Base-by-base conservation (phyloP, 768 basidiomycete genomes). In the Kwoniella pini region DNA sequence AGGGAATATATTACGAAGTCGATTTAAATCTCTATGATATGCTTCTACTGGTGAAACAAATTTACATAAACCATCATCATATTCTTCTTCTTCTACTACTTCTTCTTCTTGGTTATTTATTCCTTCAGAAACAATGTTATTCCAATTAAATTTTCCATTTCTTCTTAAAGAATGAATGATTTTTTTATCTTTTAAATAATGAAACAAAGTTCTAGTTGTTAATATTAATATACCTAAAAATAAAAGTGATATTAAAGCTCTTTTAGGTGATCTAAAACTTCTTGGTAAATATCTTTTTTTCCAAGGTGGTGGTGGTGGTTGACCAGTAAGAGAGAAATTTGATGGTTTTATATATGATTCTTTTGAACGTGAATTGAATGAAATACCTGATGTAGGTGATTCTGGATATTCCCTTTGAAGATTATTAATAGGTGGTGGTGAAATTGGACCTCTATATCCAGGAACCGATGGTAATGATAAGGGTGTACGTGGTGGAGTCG, bases 11-110 rank as follows among this genome's bases (percentile, higher is more conserved):
- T 31, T 22, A 36, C 70, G 60, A 10, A 77, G 58, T 45, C 76
- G 62, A 19, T 44, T 40, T n/a, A 75, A 54, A 49, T 75, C 76
- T 17, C 67, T 63, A 12, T 71, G 67, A 60, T 77, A 77, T 1
- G 76, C 76, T 48, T 76, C 74, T 5, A 76, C 64, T 11, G 72
- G 63, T 7, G 70, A 72, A 26, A 70, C 70, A 54, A 76, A 76
- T 12, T 55, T 52, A 56, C 74, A 76, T 30, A 62, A 39, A 10
- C 65, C 68, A 33, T 68, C 65, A 21, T 66, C 63, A 13, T 33
- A 38, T 4, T 54, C 22, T 40, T 39, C 54, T 4, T 52, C 38
- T 3, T 21, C 26, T 5, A 42, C 11, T 11, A 3, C 13, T 26
- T 21, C 27, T 11, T 19, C 28, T 33, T n/a, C 39, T n/a, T n/a